Percentiles rank a stretch among this genome's conserved stretches.
Evolutionary conservation across 2,329 filamentous ascomycete genomes (phyloP).

Genomic region (Xylaria digitata): DNA sequence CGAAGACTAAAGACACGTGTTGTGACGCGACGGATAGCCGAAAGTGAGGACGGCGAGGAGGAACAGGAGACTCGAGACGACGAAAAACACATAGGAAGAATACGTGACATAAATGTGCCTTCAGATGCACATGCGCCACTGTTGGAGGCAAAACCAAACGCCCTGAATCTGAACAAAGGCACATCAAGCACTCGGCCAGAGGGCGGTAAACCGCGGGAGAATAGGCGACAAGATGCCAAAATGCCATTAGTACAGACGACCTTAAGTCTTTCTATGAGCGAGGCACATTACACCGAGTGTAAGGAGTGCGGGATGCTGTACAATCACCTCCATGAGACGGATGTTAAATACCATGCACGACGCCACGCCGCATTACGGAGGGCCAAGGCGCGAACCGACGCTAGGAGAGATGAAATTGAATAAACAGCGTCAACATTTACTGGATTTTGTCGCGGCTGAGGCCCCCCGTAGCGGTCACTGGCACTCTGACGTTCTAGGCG

Average conservation of each 20-base stretch:
- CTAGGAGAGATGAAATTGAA: slow-evolving; percentile 4
- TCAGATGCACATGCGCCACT: neutral
- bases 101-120: neutral
- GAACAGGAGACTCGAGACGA: slow-evolving; percentile 16
- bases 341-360: slow-evolving; percentile 56
- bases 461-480: neutral
- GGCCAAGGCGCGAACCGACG: slow-evolving; percentile 36
- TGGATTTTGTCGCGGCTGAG: neutral
- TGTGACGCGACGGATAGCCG: slow-evolving; percentile 26
- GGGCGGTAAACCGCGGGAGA: slow-evolving; percentile 28
- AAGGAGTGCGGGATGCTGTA: slow-evolving; percentile 58
- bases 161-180: slow-evolving; percentile 29
- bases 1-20: slow-evolving; percentile 52
- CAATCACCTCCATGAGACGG: slow-evolving; percentile 58
- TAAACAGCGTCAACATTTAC: neutral
- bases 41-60: slow-evolving; percentile 29
- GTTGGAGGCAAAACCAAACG: slow-evolving; percentile 30
- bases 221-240: slow-evolving; percentile 34
- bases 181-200: slow-evolving; percentile 26
- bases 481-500: neutral
- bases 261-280: slow-evolving; percentile 53
- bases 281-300: slow-evolving; percentile 55
- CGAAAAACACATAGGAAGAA: neutral
- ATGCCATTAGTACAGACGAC: slow-evolving; percentile 55
- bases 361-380: slow-evolving; percentile 50